Percentiles rank a stretch among this genome's conserved stretches.
phyloP scores from a whole-genome alignment of 371 early-diverging fungal genomes.

The Chytridium lagenaria region DNA sequence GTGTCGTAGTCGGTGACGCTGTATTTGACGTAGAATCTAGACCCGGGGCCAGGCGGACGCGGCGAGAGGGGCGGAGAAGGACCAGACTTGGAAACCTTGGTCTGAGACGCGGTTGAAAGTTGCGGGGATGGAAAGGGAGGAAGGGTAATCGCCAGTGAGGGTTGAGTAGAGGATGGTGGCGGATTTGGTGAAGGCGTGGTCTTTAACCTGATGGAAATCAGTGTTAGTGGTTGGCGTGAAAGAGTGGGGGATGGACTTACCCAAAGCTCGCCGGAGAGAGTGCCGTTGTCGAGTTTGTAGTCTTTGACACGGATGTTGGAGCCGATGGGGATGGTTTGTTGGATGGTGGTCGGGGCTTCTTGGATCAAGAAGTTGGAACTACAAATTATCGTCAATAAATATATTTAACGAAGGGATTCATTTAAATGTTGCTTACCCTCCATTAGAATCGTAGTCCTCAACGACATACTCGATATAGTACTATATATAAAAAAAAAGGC shows the following conservation, averaged over 20 bases:
- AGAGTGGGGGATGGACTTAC: background rate
- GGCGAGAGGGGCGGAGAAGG: background rate
- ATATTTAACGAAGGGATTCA: too few relatives aligned
- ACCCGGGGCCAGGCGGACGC: background rate
- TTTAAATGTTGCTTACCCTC: background rate
- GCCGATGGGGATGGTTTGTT: background rate
- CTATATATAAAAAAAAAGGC: background rate
- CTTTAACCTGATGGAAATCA: background rate
- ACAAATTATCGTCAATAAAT: too few relatives aligned
- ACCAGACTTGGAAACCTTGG: background rate
- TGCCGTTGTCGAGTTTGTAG: background rate
- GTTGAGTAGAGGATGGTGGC: slow-evolving; percentile 1
- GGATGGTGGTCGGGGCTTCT: background rate
- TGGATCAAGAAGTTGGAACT: background rate
- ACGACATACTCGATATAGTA: background rate
- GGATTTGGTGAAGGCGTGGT: slow-evolving; percentile 4
- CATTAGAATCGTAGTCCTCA: background rate
- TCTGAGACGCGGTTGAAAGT: background rate
- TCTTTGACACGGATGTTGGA: background rate
- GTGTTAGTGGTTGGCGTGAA: too few relatives aligned
- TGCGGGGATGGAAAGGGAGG: background rate
- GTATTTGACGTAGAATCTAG: background rate
- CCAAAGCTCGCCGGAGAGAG: background rate
- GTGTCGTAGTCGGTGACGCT: background rate
- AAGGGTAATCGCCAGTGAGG: background rate